Evolutionary conservation across 768 basidiomycete species (phyloP), one percentile per base, ranked within the genome.

Genomic region (Suillus placidus): DNA sequence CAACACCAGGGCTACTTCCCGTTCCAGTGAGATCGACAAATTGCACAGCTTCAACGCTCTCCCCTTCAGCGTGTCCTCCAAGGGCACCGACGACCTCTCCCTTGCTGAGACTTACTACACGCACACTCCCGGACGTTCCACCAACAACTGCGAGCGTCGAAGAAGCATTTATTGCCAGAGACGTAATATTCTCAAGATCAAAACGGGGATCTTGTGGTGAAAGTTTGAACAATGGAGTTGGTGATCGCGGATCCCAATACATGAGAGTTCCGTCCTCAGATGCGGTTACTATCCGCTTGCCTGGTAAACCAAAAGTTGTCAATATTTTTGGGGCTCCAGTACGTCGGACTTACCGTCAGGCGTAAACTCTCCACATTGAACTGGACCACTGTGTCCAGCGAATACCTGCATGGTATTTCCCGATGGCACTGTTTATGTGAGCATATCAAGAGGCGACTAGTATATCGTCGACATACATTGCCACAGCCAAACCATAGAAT

Each of bases 381-480:
- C 89, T 6, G 95, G 79, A 6, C 90, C 87, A 0, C 87, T 88
- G 77, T 99, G 97, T 0, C 94, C 94, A 2, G 93, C 91, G 71
- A 99, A 94, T 9, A 99, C 96, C 73, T 95, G 92, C 92, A 99
- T 96, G 61, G 90, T 96, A 69, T 87, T 92, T 51, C 97, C 97
- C 7, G 91, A 92, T 3, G 97, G 97, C 35, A 99, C 97, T 98
- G 75, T 64, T 49, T 35, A 58, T 12, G 32, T 35, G 20, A 58
- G 58, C 38, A 32, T 9, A 56, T 61, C 32, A 34, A 6, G 20
- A 57, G 40, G 69, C 9, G 70, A 61, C 43, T 57, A 12, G 40
- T 60, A 60, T 60, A 30, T 12, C 6, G 6, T 40, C 8, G n/a
- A 79, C 90, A 71, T 77, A 97, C 97, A 80, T 81, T 98, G 94